phyloP scores from a whole-genome alignment of 805 yeast genomes.

The Cyberlindnera subsufficiens region DNA sequence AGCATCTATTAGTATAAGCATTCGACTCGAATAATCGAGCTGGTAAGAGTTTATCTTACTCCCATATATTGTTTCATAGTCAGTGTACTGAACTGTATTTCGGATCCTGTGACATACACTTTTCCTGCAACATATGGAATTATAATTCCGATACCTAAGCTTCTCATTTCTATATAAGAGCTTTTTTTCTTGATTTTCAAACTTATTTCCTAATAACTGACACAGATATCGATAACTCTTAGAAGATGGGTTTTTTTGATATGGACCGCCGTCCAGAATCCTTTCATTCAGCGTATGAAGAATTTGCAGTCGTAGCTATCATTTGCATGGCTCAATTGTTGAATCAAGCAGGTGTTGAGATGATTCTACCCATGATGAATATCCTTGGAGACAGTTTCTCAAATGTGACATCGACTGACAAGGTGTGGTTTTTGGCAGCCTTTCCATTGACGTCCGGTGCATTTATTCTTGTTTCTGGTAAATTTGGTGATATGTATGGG shows the following conservation, averaged over 20 bases:
- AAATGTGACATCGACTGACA: conserved; percentile 25
- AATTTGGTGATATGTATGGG: conserved; percentile 69
- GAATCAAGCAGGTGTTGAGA: conserved; percentile 36
- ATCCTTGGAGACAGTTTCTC: conserved; percentile 27
- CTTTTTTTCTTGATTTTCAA: no score
- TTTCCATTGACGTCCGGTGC: conserved; percentile 70
- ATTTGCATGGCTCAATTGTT: conserved; percentile 32
- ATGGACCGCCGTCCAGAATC: conserved; percentile 12
- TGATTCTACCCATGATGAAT: conserved; percentile 31
- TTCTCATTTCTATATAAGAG: no score
- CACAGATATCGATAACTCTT: no score
- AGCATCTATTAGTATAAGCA: no score
- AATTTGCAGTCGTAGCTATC: conserved; percentile 22
- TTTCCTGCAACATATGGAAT: no score
- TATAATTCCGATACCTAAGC: no score
- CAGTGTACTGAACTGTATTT: no score
- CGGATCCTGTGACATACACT: no score
- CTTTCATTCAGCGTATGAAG: conserved; percentile 16
- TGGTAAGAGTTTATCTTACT: no score
- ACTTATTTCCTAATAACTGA: no score
- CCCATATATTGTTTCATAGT: no score
- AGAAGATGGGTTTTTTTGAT: not conserved
- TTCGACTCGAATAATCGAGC: no score
- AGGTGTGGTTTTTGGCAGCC: conserved; percentile 65
- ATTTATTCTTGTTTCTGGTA: conserved; percentile 61